Percentiles rank a stretch among this genome's conserved stretches.
Evolutionary conservation across 805 yeast genomes (phyloP).

Genomic region (Yamadazyma endophytica): DNA sequence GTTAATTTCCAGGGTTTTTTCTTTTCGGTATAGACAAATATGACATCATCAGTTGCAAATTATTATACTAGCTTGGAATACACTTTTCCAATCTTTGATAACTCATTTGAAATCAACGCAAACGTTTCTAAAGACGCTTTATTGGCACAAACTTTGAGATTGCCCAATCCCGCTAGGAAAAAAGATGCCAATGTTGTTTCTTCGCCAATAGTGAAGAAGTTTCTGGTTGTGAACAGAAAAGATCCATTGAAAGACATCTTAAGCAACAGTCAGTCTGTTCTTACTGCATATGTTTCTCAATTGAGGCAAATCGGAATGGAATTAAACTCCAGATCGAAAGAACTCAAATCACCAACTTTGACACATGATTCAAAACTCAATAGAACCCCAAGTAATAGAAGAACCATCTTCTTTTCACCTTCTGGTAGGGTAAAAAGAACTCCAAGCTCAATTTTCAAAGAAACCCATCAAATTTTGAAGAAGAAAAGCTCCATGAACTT

Average conservation of each 20-base stretch:
- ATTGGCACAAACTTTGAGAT: slow-evolving; percentile 14
- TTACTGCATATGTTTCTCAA: no score
- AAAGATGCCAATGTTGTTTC: no score
- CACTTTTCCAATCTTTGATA: slow-evolving; percentile 11
- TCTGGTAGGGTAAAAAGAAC: slow-evolving; percentile 21
- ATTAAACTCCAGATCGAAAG: slow-evolving; percentile 1
- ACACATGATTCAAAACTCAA: no score
- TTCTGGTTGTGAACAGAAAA: no score
- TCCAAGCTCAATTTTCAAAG: slow-evolving; percentile 20
- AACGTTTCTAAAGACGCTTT: slow-evolving; percentile 13
- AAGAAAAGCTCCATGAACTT: slow-evolving; percentile 9
- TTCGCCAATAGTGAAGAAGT: no score
- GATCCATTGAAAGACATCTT: slow-evolving; percentile 6
- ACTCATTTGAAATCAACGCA: slow-evolving; percentile 6
- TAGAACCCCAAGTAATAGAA: slow-evolving; percentile 25
- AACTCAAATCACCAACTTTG: neutral
- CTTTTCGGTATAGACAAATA: no score
- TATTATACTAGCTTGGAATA: slow-evolving; percentile 11
- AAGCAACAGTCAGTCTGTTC: neutral
- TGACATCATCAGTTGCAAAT: slow-evolving; percentile 4
- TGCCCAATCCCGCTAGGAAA: slow-evolving; percentile 14
- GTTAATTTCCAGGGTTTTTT: no score
- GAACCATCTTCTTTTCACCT: slow-evolving; percentile 25
- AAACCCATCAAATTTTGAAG: slow-evolving; percentile 13
- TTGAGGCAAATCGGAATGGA: no score